phyloP scores from a whole-genome alignment of 352 stramenopile genomes.

The Globisporangium orthogonon region DNA sequence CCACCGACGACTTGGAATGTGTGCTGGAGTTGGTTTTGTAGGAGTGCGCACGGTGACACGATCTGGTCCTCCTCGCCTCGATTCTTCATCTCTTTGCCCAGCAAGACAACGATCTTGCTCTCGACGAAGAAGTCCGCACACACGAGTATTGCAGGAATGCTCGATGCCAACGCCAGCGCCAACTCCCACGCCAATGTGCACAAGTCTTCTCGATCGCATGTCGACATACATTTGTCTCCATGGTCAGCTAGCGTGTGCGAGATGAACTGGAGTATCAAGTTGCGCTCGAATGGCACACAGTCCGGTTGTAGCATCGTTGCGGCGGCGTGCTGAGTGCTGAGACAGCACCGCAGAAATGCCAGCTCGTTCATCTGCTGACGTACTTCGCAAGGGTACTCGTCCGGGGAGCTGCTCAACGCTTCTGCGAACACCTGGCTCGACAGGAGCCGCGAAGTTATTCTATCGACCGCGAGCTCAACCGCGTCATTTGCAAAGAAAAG shows the following conservation, averaged over 20 bases:
- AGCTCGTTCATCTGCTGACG: constrained; percentile 13
- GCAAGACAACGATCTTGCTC: constrained; percentile 2
- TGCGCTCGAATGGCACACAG: not conserved
- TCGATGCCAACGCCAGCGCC: constrained; percentile 22
- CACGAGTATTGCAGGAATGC: constrained; percentile 27
- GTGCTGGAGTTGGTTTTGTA: constrained; percentile 29
- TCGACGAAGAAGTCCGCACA: constrained; percentile 9
- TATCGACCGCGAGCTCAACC: constrained; percentile 13
- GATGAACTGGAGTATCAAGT: constrained; percentile 22
- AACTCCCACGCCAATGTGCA: constrained; percentile 34
- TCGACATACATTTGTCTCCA: constrained; percentile 14
- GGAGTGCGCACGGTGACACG: constrained; percentile 19
- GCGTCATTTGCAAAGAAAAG: constrained; percentile 12
- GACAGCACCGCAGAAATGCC: constrained; percentile 23
- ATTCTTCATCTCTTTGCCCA: not conserved
- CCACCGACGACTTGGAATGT: constrained; percentile 26
- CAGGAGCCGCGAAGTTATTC: constrained; percentile 11
- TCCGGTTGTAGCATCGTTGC: not conserved
- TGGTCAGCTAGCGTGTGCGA: constrained; percentile 17
- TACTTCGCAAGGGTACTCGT: constrained; percentile 21
- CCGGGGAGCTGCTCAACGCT: constrained; percentile 29
- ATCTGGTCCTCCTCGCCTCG: not conserved
- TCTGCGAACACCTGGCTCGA: constrained; percentile 19
- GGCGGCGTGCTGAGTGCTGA: constrained; percentile 24
- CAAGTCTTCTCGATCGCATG: constrained; percentile 28